Conservation (phyloP, 139 green algal genomes). For the Picochlorum sp. region DNA sequence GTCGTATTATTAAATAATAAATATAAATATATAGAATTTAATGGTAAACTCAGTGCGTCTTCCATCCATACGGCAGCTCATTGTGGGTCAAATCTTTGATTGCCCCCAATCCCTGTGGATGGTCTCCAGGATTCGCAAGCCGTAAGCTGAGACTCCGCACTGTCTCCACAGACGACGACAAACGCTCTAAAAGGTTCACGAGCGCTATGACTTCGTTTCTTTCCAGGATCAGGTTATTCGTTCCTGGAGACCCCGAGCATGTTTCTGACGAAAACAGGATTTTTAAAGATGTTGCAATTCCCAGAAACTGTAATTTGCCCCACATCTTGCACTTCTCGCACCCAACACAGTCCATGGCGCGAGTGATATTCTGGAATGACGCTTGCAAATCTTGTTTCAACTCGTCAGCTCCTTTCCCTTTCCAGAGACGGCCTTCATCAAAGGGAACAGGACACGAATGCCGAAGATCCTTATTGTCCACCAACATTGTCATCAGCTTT, state of each 20-base stretch:
- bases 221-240: slow-evolving; percentile 50
- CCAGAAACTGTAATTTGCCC: slow-evolving; percentile 96
- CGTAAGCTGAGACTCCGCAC: slow-evolving; percentile 33
- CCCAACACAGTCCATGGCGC: slow-evolving; percentile 96
- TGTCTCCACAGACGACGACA: slow-evolving; percentile 59
- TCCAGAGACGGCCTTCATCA: slow-evolving; percentile 86
- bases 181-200: slow-evolving; percentile 79
- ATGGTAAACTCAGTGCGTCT: neutral
- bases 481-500: slow-evolving; percentile 48
- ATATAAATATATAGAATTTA: slow-evolving; percentile 1
- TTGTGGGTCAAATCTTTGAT: slow-evolving; percentile 33
- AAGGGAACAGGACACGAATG: slow-evolving; percentile 81
- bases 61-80: slow-evolving; percentile 1
- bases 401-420: slow-evolving; percentile 46
- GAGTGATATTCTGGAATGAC: slow-evolving; percentile 89
- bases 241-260: slow-evolving; percentile 27
- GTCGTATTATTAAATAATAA: slow-evolving; percentile 5
- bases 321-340: slow-evolving; percentile 99
- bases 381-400: slow-evolving; percentile 62
- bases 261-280: slow-evolving; percentile 76
- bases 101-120: slow-evolving; percentile 27
- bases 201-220: slow-evolving; percentile 92
- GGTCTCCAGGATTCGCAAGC: slow-evolving; percentile 12
- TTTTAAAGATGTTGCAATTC: slow-evolving; percentile 90
- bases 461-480: slow-evolving; percentile 46